Evolutionary conservation across 495 filamentous ascomycete species (phyloP), one percentile per base, ranked within the genome.

Genomic region (Trichoderma erinaceum): DNA sequence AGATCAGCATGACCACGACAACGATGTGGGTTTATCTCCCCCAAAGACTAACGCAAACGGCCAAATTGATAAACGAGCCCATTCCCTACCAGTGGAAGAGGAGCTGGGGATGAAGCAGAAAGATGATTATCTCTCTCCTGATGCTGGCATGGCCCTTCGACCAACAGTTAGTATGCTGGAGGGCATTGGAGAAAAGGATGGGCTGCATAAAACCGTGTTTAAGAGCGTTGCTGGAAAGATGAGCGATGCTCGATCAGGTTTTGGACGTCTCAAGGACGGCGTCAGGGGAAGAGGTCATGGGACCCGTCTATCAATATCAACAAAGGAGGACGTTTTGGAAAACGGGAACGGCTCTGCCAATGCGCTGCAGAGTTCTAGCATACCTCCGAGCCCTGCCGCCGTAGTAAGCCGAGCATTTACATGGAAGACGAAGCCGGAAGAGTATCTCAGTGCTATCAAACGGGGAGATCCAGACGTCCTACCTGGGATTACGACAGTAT

Each of bases 221-320:
- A 94, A 91, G 74, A 90, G 87, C 70, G 89, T 96, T 25, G 90
- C 89, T 41, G 91, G 85, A 4, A 88, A 87, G 68, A 89, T 92
- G 68, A 92, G 88, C 65, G 92, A 96, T 78, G 91, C 92, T 67
- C 87, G 90, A 41, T 92, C 90, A 64, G 92, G 92, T 11, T 82
- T 97, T 65, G 90, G 88, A 8, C 86, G 89, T 38, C 92, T 97
- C 78, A 90, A 91, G 70, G 91, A 93, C 74, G 89, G 90, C 18
- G 75, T 77, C 27, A 78, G 82, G 10, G 69, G 79, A 44, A 80
- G 83, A 67, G 78, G 82, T 18, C 84, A 86, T 58, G 69, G 68
- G 35, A 82, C 75, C 67, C 81, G 78, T 18, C 78, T 80, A 29
- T 85, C 84, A 15, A 66, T 66, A 35, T 46, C 65, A 32, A 50